Base-by-base conservation (phyloP, 495 filamentous ascomycete species). In the Daldinia bambusicola region DNA sequence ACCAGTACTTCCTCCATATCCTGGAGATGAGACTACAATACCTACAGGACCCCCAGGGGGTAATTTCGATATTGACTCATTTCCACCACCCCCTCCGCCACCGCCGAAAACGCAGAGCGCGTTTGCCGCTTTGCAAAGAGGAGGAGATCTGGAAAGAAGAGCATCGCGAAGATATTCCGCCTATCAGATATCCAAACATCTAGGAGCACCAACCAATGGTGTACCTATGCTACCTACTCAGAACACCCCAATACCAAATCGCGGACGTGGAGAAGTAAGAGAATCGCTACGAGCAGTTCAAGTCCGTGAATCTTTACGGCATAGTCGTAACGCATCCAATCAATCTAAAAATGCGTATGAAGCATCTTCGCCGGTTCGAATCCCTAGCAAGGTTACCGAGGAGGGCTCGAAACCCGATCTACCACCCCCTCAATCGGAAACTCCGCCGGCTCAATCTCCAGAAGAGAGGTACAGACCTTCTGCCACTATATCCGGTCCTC, bases 261-360 rank as follows among this genome's bases (percentile, higher is more conserved):
- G 95, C 43, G 93, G 93, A 7, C 74, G 79, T 48, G 87, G 91
- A 51, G 95, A 99, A 78, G 89, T 91, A 26, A 87, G 93, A 57
- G 95, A 99, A 77, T 97, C 93, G 7, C 87, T 98, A 84, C 93
- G 92, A 79, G 96, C 95, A 31, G 93, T 98, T 48, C 91, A 94
- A 68, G 85, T 87, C 22, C 88, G 95, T 67, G 92, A 90, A 58
- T 90, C 89, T 30, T 82, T 88, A 59, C 77, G 84, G 40, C 90
- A 93, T 79, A 88, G 85, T 67, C 88, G 90, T 22, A 83, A 81
- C 63, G 40, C 66, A 41, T 83, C 84, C 40, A 82, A 61, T 67
- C 75, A 80, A 63, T 82, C 81, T 20, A 81, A 78, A 31, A 76
- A 43, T n/a, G 58, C 45, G 0, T 69, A 66, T 7, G 67, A 80